These are phyloP conservation scores for Balakata baccata DNA, from an alignment of 345 rosid species.

Conservation along the genomic window DNA sequence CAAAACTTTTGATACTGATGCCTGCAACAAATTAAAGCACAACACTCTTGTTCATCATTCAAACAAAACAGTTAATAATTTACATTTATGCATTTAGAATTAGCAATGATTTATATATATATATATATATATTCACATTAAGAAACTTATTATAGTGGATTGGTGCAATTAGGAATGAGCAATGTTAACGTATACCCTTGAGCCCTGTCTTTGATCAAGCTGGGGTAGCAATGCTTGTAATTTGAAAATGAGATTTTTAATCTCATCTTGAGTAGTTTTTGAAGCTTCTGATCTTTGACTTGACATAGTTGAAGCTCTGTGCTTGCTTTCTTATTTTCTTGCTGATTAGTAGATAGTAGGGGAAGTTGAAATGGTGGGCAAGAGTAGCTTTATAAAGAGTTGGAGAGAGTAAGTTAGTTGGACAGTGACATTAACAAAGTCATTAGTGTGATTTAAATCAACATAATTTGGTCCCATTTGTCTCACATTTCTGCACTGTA, in stretches of 20 bases:
- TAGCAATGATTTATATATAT: no score
- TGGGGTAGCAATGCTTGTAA: conserved; percentile 31
- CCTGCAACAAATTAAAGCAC: conserved; percentile 24
- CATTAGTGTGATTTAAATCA: background rate
- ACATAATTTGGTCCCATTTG: conserved; percentile 18
- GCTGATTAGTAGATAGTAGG: background rate
- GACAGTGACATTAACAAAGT: background rate
- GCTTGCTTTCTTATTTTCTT: background rate
- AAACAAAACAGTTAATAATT: no score
- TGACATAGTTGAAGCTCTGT: conserved; percentile 19
- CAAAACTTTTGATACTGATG: conserved; percentile 37
- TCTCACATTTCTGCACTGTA: conserved; percentile 16
- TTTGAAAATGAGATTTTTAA: conserved; percentile 29
- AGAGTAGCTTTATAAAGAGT: conserved; percentile 29
- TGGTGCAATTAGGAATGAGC: no score
- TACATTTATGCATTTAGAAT: no score
- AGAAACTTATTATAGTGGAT: no score
- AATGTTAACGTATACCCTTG: conserved; percentile 21
- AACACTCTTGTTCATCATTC: no score
- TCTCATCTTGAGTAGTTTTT: conserved; percentile 31
- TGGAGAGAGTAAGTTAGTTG: conserved; percentile 13
- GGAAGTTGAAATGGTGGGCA: conserved; percentile 19
- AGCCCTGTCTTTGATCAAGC: conserved; percentile 21
- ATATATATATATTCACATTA: no score
- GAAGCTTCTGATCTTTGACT: conserved; percentile 24